These are phyloP conservation scores for Pinus albicaulis DNA, from an alignment of 75 land plant species.

Conservation along the genomic window DNA sequence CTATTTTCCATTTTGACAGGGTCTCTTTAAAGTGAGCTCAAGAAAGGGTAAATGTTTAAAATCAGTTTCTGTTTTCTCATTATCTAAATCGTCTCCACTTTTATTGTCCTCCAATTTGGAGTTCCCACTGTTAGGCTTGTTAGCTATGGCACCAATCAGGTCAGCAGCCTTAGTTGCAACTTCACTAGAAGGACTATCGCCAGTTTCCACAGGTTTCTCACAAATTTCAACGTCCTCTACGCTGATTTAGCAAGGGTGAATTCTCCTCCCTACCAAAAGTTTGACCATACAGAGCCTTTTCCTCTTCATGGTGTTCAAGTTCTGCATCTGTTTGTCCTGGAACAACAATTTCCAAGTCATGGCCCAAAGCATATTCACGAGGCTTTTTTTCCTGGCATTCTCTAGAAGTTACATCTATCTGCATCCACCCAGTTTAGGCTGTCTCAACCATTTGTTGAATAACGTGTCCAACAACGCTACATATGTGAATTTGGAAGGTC, in stretches of 20 bases:
- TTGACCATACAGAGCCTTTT: slow-evolving; percentile 2
- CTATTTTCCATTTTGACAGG: slow-evolving; percentile 26
- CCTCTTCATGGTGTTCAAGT: slow-evolving; percentile 10
- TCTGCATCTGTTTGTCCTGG: slow-evolving; percentile 28
- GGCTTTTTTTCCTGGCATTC: slow-evolving; percentile 15
- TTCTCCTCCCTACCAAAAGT: slow-evolving; percentile 18
- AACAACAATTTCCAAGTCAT: slow-evolving; percentile 39
- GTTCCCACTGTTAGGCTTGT: not conserved
- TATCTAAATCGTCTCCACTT: slow-evolving; percentile 7
- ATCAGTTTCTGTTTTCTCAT: slow-evolving; percentile 19
- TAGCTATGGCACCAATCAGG: slow-evolving; percentile 13
- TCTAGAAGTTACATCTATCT: slow-evolving; percentile 7
- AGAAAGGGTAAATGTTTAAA: slow-evolving; percentile 38
- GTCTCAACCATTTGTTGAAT: slow-evolving; percentile 36
- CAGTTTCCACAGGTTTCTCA: slow-evolving; percentile 8
- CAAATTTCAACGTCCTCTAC: slow-evolving; percentile 10
- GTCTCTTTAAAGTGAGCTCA: slow-evolving; percentile 65
- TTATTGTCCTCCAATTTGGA: slow-evolving; percentile 5
- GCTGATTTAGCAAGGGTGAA: not conserved
- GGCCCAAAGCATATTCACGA: slow-evolving; percentile 34
- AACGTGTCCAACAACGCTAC: slow-evolving; percentile 61
- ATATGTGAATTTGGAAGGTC: no score
- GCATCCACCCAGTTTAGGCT: slow-evolving; percentile 19
- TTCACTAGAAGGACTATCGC: slow-evolving; percentile 11
- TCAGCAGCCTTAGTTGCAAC: slow-evolving; percentile 11